phyloP scores from a whole-genome alignment of 2,329 filamentous ascomycete genomes.

The Biscogniauxia marginata region DNA sequence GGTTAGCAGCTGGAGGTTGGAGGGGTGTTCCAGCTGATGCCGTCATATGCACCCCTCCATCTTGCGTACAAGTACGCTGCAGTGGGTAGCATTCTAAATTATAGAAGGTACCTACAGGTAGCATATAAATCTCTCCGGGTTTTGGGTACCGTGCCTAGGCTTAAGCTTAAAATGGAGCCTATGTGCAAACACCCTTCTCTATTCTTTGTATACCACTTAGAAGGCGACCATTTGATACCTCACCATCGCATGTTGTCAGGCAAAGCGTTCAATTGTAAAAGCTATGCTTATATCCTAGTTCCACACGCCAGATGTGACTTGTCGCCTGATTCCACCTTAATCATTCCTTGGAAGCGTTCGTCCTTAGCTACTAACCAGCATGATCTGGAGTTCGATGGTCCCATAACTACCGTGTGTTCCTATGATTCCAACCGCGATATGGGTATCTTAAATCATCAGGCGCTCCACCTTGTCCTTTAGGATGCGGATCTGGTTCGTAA shows the following conservation, averaged over 20 bases:
- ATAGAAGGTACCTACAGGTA: no score
- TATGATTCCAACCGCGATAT: constrained; percentile 1
- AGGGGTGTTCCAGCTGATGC: constrained; percentile 15
- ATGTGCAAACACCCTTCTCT: no score
- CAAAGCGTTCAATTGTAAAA: no score
- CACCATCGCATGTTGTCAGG: no score
- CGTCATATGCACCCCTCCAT: constrained; percentile 18
- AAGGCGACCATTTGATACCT: no score
- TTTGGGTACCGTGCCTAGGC: background rate
- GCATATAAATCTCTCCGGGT: background rate
- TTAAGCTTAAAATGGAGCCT: background rate
- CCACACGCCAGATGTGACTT: background rate
- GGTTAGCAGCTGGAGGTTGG: no score
- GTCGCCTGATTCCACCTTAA: no score
- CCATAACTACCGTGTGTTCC: constrained; percentile 1
- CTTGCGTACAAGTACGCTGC: background rate
- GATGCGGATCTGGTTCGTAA: constrained; percentile 81
- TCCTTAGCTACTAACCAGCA: background rate
- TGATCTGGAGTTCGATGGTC: background rate
- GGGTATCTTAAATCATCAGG: constrained; percentile 73
- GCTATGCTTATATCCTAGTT: background rate
- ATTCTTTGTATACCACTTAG: no score
- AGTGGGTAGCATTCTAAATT: background rate
- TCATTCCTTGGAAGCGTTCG: no score
- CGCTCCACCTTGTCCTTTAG: constrained; percentile 96